Conservation (phyloP, 345 rosid genomes). For the Anastatica hierochuntica region DNA sequence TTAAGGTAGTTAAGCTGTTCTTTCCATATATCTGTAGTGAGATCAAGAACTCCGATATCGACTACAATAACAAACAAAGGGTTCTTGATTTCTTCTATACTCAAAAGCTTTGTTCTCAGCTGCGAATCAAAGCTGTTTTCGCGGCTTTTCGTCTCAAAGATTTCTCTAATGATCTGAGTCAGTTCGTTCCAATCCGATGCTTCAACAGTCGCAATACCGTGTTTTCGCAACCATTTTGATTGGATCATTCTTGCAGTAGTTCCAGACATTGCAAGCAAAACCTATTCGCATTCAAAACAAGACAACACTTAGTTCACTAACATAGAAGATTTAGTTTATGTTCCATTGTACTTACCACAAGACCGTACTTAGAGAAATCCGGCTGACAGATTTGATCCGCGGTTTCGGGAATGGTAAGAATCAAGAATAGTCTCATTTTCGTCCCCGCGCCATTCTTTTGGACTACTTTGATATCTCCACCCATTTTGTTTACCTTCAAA, state of each 20-base stretch:
- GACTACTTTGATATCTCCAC: conserved; percentile 89
- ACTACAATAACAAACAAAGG: conserved; percentile 49
- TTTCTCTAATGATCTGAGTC: conserved; percentile 59
- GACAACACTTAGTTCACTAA: no score
- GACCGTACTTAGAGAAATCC: conserved; percentile 43
- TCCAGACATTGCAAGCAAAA: conserved; percentile 62
- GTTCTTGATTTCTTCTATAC: conserved; percentile 30
- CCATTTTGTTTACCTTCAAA: conserved; percentile 83
- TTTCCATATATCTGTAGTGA: conserved; percentile 83
- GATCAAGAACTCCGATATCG: conserved; percentile 77
- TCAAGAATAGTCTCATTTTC: conserved; percentile 60
- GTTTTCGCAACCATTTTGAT: conserved; percentile 68
- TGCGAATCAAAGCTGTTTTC: conserved; percentile 28
- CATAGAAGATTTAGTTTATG: no score
- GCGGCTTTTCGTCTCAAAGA: conserved; percentile 31
- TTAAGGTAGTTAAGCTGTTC: conserved; percentile 80
- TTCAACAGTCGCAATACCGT: conserved; percentile 50
- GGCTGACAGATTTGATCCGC: conserved; percentile 35
- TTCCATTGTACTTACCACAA: no score
- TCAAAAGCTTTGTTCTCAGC: conserved; percentile 34
- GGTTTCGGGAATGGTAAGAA: conserved; percentile 47
- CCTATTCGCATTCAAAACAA: no score
- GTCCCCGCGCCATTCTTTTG: conserved; percentile 83
- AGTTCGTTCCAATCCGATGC: conserved; percentile 82
- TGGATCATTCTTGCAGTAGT: conserved; percentile 49